Base-by-base conservation (phyloP, 2,329 filamentous ascomycete genomes). In the Fusarium denticulatum region DNA sequence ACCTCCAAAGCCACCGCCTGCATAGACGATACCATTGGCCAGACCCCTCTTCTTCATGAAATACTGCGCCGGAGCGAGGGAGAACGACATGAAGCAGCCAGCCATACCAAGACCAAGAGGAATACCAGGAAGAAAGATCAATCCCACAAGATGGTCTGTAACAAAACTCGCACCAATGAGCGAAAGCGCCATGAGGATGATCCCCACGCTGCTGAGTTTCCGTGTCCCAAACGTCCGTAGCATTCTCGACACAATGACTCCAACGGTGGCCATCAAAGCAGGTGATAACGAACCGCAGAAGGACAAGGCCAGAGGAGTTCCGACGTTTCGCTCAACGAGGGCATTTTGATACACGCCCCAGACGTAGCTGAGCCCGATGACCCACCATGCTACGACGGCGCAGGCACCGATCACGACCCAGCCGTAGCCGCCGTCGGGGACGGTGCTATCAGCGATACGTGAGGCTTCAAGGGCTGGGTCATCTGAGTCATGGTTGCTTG, bases 281-380 rank as follows among this genome's bases (percentile, higher is more conserved):
- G 75, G 64, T 0, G 75, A 77, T 16, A 86, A 77, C 0, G 86
- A 88, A 0, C 89, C 90, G 10, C 91, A 87, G 67, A 90, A 92
- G 1, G 88, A 86, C 16, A 92, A 79, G 0, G 87, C 90, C 0
- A 86, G 85, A 0, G 88, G 81, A 0, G 84, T 74, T 2, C 58
- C 83, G 2, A 90, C 80, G 0, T 83, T 81, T 24, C 85, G 79
- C 40, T 85, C 80, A 1, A 90, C 84, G 0, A 92, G 83, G 0
- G 86, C 89, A 6, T 84, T 84, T 77, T 92, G 90, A 20, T 91
- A 81, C 1, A 92, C 84, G 11, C 90, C 90, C 89, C 89, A 92
- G 67, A 83, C 86, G 71, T 89, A 89, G 13, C 83, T 84, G 2
- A 85, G 87, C 34, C 89, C 89, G n/a, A 87, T 85, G 55, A 87